A percentile compares a stretch with the other conserved stretches of the same genome.
Evolutionary conservation across 2,329 filamentous ascomycete species (phyloP).

Genomic region (Emericellopsis cladophorae): DNA sequence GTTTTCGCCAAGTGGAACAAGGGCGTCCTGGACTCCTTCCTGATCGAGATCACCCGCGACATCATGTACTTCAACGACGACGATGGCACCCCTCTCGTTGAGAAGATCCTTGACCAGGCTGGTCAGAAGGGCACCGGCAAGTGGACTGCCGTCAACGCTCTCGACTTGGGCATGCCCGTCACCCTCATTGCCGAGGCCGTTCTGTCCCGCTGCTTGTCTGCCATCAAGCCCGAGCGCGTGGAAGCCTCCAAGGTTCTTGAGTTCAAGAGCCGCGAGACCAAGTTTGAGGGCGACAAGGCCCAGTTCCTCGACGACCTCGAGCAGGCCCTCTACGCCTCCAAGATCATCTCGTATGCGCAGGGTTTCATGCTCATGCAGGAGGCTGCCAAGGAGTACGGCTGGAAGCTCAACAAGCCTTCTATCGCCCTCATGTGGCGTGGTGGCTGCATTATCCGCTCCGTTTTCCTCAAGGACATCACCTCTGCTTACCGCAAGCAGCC

Average conservation of each 20-base stretch:
- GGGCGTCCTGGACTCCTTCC: conserved; percentile 96
- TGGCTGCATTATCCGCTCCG: conserved; percentile 98
- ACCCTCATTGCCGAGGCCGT: conserved; percentile 97
- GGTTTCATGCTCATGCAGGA: conserved; percentile 99
- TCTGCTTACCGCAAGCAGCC: conserved; percentile 89
- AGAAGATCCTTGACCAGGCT: conserved; percentile 98
- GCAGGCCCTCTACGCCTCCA: conserved; percentile 97
- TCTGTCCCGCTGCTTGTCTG: conserved; percentile 85
- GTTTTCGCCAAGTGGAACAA: conserved; percentile 95
- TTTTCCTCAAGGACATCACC: conserved; percentile 99
- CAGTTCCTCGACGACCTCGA: conserved; percentile 95
- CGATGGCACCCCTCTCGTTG: conserved; percentile 77
- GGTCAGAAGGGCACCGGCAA: conserved; percentile 99
- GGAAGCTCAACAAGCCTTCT: conserved; percentile 99
- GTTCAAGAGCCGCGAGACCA: conserved; percentile 59
- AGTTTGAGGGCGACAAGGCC: conserved; percentile 80
- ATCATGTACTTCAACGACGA: conserved; percentile 98
- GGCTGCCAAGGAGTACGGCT: conserved; percentile 90
- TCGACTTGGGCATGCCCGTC: conserved; percentile 97
- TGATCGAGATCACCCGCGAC: conserved; percentile 97
- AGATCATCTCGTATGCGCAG: conserved; percentile 99
- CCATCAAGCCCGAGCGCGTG: conserved; percentile 84
- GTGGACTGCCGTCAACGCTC: conserved; percentile 98
- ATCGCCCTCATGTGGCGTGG: conserved; percentile 99
- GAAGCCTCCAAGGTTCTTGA: conserved; percentile 69